Conservation (phyloP, 2,329 filamentous ascomycete genomes). For the Cladophialophora immunda region DNA sequence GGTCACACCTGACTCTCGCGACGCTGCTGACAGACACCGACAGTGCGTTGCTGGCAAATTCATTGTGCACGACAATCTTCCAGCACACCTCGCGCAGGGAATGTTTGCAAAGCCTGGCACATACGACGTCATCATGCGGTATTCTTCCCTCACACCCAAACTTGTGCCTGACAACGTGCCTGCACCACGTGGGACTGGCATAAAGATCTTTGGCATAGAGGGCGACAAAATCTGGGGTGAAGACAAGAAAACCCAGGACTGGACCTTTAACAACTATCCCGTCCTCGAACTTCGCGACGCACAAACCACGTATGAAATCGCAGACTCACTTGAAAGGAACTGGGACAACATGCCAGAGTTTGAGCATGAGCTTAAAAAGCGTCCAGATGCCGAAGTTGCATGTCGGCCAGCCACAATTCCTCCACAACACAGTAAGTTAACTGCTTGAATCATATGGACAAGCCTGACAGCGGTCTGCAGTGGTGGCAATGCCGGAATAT, state of each 20-base stretch:
- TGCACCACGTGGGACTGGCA: conserved; percentile 35
- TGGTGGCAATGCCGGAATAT: conserved; percentile 37
- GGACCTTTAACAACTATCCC: conserved; percentile 38
- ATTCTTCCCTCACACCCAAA: conserved; percentile 37
- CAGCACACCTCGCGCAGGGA: conserved; percentile 34
- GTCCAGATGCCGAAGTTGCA: conserved; percentile 33
- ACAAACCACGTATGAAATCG: conserved; percentile 34
- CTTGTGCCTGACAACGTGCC: conserved; percentile 35
- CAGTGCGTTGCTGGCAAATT: conserved; percentile 37
- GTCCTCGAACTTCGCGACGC: conserved; percentile 34
- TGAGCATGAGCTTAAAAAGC: conserved; percentile 29
- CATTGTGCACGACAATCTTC: conserved; percentile 34
- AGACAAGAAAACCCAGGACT: conserved; percentile 38
- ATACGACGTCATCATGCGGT: conserved; percentile 39
- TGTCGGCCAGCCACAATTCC: conserved; percentile 26
- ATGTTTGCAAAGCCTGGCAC: conserved; percentile 36
- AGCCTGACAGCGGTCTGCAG: conserved; percentile 7
- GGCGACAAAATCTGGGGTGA: conserved; percentile 38
- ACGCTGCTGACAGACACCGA: conserved; percentile 11
- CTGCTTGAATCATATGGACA: neutral
- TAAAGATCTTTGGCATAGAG: conserved; percentile 38
- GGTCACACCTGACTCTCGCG: neutral
- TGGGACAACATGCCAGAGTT: conserved; percentile 35
- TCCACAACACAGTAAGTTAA: conserved; percentile 29
- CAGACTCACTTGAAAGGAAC: conserved; percentile 33